Base-by-base conservation (phyloP, 148 eudicot genomes). In the Camellia granthamiana region DNA sequence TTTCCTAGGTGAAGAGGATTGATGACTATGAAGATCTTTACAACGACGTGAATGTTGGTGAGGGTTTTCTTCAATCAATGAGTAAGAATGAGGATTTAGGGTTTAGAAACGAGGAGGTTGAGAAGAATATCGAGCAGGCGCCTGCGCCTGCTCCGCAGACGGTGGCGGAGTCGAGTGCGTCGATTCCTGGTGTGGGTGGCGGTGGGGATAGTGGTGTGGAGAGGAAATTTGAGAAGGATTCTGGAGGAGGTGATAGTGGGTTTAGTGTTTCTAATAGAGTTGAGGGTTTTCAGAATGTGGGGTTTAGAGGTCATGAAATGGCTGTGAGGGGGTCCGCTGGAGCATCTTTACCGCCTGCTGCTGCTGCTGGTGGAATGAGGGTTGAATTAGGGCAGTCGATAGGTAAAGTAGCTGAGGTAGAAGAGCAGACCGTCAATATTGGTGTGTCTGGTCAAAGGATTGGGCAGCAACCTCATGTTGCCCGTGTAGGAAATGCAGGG, bases 11-110 rank as follows among this genome's bases (percentile, higher is more conserved):
- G 95, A 89, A 78, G 98, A 92, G 73, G 98, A 94, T 14, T 14
- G 97, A 94, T 62, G 98, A 94, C 75, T 94, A 89, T 58, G 98
- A 92, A 75, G 98, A 94, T 79, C 97, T 94, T 18, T 94, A 94
- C 52, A 90, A 92, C 75, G 96, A 92, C 81, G 94, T 94, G 75
- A 92, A 94, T 75, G 96, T 94, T 12, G 96, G 96, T 4, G 98
- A 94, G 85, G 91, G 92, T 81, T 87, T 94, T 55, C 86, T 87
- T 14, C 91, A 91, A 67, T 89, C 94, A 1, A 51, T 90, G 42
- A 68, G 86, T 51, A 90, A 90, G 79, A 88, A 86, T 68, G 92
- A 90, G 85, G 92, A 92, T 56, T 38, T 69, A 21, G 90, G 85
- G 83, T 75, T 74, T 72, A 74, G 75, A 16, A 85, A 78, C 54